A percentile compares a stretch with the other conserved stretches of the same genome.
These are phyloP conservation scores for Mycosarcoma mackinlayi DNA, from an alignment of 1,284 basidiomycete species.

Conservation along the genomic window DNA sequence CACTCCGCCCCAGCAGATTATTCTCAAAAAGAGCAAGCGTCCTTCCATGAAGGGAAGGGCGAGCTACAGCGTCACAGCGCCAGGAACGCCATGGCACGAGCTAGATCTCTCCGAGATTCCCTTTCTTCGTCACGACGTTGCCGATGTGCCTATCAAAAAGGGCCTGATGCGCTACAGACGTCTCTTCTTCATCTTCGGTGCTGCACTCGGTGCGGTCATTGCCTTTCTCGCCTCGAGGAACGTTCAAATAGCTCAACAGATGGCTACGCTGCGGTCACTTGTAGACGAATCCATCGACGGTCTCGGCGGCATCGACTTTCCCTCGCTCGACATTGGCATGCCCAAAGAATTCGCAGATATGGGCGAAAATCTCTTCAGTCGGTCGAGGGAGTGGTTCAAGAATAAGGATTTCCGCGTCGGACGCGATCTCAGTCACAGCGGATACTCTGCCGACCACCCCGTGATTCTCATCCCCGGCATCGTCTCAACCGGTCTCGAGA, in stretches of 20 bases:
- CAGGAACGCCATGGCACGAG: constrained; percentile 62
- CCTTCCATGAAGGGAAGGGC: constrained; percentile 37
- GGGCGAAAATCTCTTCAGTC: constrained; percentile 57
- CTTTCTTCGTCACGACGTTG: constrained; percentile 44
- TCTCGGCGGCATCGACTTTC: constrained; percentile 52
- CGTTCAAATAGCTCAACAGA: constrained; percentile 53
- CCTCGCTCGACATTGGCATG: constrained; percentile 56
- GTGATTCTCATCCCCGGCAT: constrained; percentile 67
- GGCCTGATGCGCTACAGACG: constrained; percentile 57
- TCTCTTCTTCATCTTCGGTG: constrained; percentile 57
- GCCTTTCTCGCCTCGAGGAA: constrained; percentile 51
- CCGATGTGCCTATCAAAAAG: constrained; percentile 29
- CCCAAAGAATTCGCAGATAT: constrained; percentile 62
- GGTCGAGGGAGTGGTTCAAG: constrained; percentile 61
- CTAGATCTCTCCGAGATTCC: constrained; percentile 59
- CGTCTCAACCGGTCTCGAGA: constrained; percentile 65
- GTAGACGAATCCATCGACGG: constrained; percentile 60
- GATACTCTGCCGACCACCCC: constrained; percentile 62
- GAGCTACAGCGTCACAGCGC: constrained; percentile 53
- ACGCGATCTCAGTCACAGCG: constrained; percentile 36
- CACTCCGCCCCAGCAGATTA: constrained; percentile 49
- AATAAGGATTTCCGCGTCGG: constrained; percentile 64
- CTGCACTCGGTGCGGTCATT: constrained; percentile 49
- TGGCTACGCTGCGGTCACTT: constrained; percentile 41
- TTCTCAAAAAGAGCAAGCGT: constrained; percentile 36